Base-by-base conservation (phyloP, 768 basidiomycete species). In the Tubosaeta brunneosetosa region DNA sequence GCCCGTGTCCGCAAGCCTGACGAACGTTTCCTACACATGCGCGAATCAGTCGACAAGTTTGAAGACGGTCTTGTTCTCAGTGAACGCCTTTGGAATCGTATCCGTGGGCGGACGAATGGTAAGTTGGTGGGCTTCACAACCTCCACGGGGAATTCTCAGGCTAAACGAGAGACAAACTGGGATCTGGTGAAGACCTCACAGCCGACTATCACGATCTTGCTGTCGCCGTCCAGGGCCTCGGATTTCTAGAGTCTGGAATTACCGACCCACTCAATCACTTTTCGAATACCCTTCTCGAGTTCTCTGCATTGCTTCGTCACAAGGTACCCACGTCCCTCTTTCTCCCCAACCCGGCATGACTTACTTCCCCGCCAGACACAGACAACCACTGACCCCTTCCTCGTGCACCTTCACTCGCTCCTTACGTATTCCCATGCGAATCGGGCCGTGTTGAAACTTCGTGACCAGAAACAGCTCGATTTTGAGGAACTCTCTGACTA, bases 391-490 rank as follows among this genome's bases (percentile, higher is more conserved):
- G 94, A 97, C 64, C 94, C 94, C 5, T 88, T 97, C 70, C 82
- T 97, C 36, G 73, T 85, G 27, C 92, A 95, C 64, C 76, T 97
- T 1, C 93, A 97, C 64, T 92, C 94, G 2, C 77, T 98, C 6
- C 75, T 94, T n/a, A 80, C 85, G n/a, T 97, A 97, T 70, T 91
- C 93, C 2, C 85, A 92, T 65, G 86, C 91, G 29, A 95, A 97
- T 60, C 86, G 91, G 47, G 84, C 88, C n/a, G 92, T 98, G 19
- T 80, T 99, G 58, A 95, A 91, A 70, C 79, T 97, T 29, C 85
- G 97, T 42, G 97, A 98, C 67, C 97, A 98, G 72, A 99, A 98
- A 69, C 97, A 99, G 68, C 82, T 98, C 50, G 97, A 99, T 66
- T 95, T 97, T 57, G 97, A 99, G 71, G 95, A 98, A 67, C 80